Base-by-base conservation (phyloP, 2,329 filamentous ascomycete species). In the Fusarium sublunatum region DNA sequence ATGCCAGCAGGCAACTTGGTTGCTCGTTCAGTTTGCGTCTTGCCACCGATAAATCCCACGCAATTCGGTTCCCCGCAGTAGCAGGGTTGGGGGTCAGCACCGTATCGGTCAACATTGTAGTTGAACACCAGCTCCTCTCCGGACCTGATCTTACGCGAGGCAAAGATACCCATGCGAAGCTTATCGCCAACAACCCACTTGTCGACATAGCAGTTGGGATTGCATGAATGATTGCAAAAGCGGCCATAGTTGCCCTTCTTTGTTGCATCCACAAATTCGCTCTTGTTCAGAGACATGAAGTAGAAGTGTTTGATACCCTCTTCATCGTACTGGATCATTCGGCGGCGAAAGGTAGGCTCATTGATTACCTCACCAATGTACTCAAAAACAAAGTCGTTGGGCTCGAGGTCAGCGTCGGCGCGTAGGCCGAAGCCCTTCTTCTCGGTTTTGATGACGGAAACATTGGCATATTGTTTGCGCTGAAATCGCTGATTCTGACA, bases 231-330 rank as follows among this genome's bases (percentile, higher is more conserved):
- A 73, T 99, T 99, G 85, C 95, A 99, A 74, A 99, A 99, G 28
- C 95, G 89, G 47, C 93, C 95, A 6, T 99, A 85, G 69, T 98
- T 98, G 46, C 95, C 95, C 75, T 92, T 96, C 75, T 95, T 96
- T 9, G 95, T 99, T 22, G 95, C 95, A 78, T 99, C 95, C 57
- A 99, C 93, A 73, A 98, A 99, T 76, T 98, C 95, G 72, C 89
- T 91, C 76, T 96, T 96, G 73, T 88, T 96, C 61, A 99, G 88
- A 26, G 95, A 98, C 95, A 99, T 99, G 81, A 99, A 99, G 79
- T 99, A 99, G 77, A 99, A 99, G 78, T 99, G 95, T 77, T 96
- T 97, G 83, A 99, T 97, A 60, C 93, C 93, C 76, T 98, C 92
- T 43, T 95, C 86, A 73, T 97, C 93, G 77, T 99, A 99, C 72